Conservation (phyloP, 192 early-diverging fungal genomes). For the Backusella psychrophila region DNA sequence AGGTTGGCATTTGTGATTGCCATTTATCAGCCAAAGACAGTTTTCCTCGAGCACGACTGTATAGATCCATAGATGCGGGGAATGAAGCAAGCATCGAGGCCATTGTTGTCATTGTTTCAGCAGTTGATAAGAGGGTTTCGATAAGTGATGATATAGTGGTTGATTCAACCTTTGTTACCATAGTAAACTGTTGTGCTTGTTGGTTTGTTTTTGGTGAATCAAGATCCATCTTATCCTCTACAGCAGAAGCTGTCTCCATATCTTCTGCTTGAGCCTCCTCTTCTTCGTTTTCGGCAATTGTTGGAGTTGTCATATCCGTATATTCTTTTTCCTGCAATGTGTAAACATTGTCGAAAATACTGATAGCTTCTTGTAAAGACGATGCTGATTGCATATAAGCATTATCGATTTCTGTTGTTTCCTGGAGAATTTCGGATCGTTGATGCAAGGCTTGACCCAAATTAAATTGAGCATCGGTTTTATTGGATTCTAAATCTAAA, state of each 20-base stretch:
- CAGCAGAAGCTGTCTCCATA: background rate
- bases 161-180: slow-evolving; percentile 39
- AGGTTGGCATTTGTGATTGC: slow-evolving; percentile 29
- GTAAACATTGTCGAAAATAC: slow-evolving; percentile 47
- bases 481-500: slow-evolving; percentile 42
- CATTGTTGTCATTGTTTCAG: slow-evolving; percentile 47
- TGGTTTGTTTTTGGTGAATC: slow-evolving; percentile 12
- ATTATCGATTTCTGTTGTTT: slow-evolving; percentile 47
- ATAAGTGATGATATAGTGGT: slow-evolving; percentile 43
- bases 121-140: slow-evolving; percentile 49
- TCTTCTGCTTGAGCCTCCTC: background rate
- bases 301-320: background rate
- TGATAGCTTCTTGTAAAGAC: slow-evolving; percentile 50
- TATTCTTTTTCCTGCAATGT: slow-evolving; percentile 47
- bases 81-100: slow-evolving; percentile 46
- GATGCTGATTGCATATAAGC: slow-evolving; percentile 38
- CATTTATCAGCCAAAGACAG: slow-evolving; percentile 39
- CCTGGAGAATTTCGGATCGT: slow-evolving; percentile 52
- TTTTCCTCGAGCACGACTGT: slow-evolving; percentile 40
- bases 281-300: background rate
- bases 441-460: slow-evolving; percentile 63
- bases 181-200: slow-evolving; percentile 28
- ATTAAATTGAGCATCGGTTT: slow-evolving; percentile 68
- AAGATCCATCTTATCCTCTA: background rate
- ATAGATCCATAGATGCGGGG: slow-evolving; percentile 37